A percentile compares a stretch with the other conserved stretches of the same genome.
phyloP scores from a whole-genome alignment of 106 monocot genomes.

The Dactylorhiza incarnata region DNA sequence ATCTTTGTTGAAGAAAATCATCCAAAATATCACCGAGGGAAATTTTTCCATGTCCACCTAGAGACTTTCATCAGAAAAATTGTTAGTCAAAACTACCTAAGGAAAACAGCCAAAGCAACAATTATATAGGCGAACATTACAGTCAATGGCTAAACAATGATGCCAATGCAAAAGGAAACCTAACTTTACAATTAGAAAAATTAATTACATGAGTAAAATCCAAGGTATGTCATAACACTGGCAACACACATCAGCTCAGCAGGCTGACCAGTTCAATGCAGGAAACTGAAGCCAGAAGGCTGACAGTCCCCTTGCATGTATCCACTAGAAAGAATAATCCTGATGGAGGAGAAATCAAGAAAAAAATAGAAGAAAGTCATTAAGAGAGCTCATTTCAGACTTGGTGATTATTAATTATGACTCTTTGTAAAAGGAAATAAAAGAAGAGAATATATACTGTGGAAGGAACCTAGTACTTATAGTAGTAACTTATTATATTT shows the following conservation, averaged over 20 bases:
- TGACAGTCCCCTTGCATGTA: no score
- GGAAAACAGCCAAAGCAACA: background rate
- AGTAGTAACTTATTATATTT: no score
- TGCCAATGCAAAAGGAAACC: background rate
- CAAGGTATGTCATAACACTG: background rate
- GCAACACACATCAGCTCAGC: background rate
- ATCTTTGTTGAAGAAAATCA: conserved; percentile 88
- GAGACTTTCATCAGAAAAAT: conserved; percentile 31
- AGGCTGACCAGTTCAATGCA: background rate
- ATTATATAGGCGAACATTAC: background rate
- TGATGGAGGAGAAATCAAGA: no score
- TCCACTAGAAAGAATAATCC: no score
- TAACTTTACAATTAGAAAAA: background rate
- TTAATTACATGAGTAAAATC: background rate
- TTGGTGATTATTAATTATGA: no score
- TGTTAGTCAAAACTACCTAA: background rate
- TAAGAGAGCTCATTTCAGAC: no score
- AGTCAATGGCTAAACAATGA: background rate
- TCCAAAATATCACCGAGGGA: conserved; percentile 83
- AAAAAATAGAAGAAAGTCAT: no score
- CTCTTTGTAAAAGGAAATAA: no score
- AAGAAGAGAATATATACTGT: no score
- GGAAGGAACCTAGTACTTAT: no score
- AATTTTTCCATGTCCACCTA: conserved; percentile 48
- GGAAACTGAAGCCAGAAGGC: background rate